Evolutionary conservation across 306 rosid species (phyloP).

Genomic region (Cicer bijugum): DNA sequence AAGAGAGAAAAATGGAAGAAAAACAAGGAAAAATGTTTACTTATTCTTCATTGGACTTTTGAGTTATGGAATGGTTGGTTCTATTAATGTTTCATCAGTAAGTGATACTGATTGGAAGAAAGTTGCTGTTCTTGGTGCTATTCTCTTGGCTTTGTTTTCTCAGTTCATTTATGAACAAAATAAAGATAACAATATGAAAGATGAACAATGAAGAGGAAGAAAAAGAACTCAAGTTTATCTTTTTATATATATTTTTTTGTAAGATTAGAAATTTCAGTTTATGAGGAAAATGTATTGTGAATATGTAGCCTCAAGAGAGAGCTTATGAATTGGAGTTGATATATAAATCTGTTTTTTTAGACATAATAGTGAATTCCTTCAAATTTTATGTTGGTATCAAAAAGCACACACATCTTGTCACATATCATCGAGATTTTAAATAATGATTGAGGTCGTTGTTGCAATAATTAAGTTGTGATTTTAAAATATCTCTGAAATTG

Average conservation of each 20-base stretch:
- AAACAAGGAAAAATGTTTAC: conserved; percentile 65
- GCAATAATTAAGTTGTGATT: too few species aligned
- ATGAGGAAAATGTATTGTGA: conserved; percentile 13
- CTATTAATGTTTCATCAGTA: conserved; percentile 54
- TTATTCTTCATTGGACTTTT: conserved; percentile 68
- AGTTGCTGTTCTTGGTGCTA: conserved; percentile 64
- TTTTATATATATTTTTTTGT: neutral
- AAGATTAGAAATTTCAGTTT: conserved; percentile 14
- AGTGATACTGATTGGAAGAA: conserved; percentile 62
- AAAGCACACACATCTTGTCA: too few species aligned
- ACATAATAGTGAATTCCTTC: conserved; percentile 47
- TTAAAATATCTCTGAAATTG: too few species aligned
- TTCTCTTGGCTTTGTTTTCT: conserved; percentile 61
- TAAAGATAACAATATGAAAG: conserved; percentile 48
- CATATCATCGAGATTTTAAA: too few species aligned
- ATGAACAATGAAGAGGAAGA: conserved; percentile 44
- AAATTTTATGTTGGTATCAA: conserved; percentile 7
- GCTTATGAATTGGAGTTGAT: conserved; percentile 61
- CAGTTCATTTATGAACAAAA: conserved; percentile 70
- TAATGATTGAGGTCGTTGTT: too few species aligned
- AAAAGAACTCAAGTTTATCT: conserved; percentile 44
- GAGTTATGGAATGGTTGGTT: conserved; percentile 57
- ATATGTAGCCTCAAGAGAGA: conserved; percentile 55
- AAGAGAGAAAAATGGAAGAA: conserved; percentile 54
- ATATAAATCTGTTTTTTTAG: conserved; percentile 55